Base-by-base conservation (phyloP, 75 land plant species). In the Cupressus sempervirens region DNA sequence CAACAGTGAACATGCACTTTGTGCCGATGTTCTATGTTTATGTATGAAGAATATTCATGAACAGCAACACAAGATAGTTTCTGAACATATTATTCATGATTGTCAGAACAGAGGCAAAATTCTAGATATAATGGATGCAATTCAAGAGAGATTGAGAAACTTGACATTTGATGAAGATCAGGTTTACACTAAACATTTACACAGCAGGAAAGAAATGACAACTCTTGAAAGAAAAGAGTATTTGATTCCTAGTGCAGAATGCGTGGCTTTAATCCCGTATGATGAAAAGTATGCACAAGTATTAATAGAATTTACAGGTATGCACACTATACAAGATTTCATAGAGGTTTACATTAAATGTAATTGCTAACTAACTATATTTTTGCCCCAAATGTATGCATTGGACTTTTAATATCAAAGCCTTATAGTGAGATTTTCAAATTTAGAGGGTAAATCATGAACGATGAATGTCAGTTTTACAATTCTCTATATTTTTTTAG, bases 141-240 rank as follows among this genome's bases (percentile, higher is more conserved):
- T 79, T 29, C 30, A 79, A 45, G 50, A 45, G 48, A 79, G 81
- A 45, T 79, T 79, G n/a, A 26, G 45, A 40, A 26, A 41, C 30
- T 46, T 79, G 81, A 79, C 12, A 20, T 40, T 79, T 79, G 40
- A 43, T 7, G 81, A 45, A 14, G 23, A 41, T 38, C 81, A 45
- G 38, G 32, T 26, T 29, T 79, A n/a, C 32, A 79, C 50, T 45
- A 45, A 13, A 50, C 53, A 1, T 3, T 50, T 79, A 79, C 38
- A 40, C 30, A 40, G n/a, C 30, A 79, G 83, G 30, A 81, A 76
- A 18, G 82, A 84, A n/a, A 43, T 46, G 68, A 76, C 76, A 18
- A 86, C 88, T 10, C 85, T 84, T 76, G 67, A 85, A 32, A 67
- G 58, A 6, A 85, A 65, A 18, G 43, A 84, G 8, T 29, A 30